Base-by-base conservation (phyloP, 2,329 filamentous ascomycete genomes). In the Elsinoe necatrix region DNA sequence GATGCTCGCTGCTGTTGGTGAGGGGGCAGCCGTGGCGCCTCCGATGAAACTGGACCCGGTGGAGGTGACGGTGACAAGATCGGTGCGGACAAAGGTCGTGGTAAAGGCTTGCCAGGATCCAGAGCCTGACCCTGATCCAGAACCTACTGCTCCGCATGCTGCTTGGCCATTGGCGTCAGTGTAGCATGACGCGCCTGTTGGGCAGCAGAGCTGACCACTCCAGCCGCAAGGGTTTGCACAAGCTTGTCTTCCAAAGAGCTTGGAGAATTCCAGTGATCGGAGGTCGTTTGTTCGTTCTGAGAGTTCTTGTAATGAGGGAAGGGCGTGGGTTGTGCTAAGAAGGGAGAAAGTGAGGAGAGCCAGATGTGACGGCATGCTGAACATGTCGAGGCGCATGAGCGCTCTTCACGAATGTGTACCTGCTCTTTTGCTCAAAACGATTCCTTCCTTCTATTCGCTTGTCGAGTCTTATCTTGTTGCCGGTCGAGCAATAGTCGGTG, bases 71-170 rank as follows among this genome's bases (percentile, higher is more conserved):
- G 80, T 82, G 42, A 76, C 67, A 5, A 57, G 35, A 31, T 58
- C 59, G 11, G 79, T 83, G 65, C 81, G 75, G 11, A 79, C 73
- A 63, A 72, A 82, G 4, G 78, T 81, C 1, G 78, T 79, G 16
- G 81, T 84, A 63, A 72, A 80, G 67, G 77, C 77, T 60, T 77
- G 66, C 79, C 80, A 83, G 60, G 71, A 67, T n/a, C 77, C 77
- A 12, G 61, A 31, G 60, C 62, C 41, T 64, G 64, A 41, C 60
- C 64, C 54, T 61, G 60, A 31, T 61, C 63, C 5, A 62, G 63
- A 3, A 61, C 65, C 48, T 34, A 27, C 25, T 6, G 51, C 58
- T 29, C 66, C 64, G 63, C 79, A 81, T 60, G 73, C 70, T 37
- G 78, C 79, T 66, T 80, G 69, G 58, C 72, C 68, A 58, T 68